A percentile compares a stretch with the other conserved stretches of the same genome.
Conservation (phyloP, 805 yeast species). For the Zygoascus flipseniorum region DNA sequence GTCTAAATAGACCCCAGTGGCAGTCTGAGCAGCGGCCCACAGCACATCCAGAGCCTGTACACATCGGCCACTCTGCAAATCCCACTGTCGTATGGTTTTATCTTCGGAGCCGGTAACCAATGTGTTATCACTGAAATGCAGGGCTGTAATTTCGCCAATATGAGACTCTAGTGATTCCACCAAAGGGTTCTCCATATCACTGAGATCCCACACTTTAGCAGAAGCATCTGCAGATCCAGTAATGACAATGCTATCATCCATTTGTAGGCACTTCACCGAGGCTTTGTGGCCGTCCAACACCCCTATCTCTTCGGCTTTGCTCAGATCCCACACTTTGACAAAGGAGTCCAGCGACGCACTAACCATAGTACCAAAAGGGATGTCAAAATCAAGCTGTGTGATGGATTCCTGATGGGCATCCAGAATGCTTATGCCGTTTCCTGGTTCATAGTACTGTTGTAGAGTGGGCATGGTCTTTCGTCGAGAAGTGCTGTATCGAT, state of each 20-base stretch:
- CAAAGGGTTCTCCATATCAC: slow-evolving; percentile 26
- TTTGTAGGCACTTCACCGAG: slow-evolving; percentile 49
- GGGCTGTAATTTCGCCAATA: slow-evolving; percentile 55
- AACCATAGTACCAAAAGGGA: slow-evolving; percentile 68
- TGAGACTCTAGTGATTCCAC: slow-evolving; percentile 53
- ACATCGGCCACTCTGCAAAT: slow-evolving; percentile 54
- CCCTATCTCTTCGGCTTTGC: slow-evolving; percentile 43
- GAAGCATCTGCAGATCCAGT: slow-evolving; percentile 60
- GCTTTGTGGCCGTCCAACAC: slow-evolving; percentile 53
- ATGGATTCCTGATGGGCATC: slow-evolving; percentile 47
- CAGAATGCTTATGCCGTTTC: slow-evolving; percentile 43
- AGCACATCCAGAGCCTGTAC: slow-evolving; percentile 61
- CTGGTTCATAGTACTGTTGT: slow-evolving; percentile 56
- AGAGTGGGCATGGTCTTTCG: slow-evolving; percentile 53
- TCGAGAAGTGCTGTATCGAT: slow-evolving; percentile 11
- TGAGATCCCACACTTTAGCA: slow-evolving; percentile 50
- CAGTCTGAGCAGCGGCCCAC: slow-evolving; percentile 41
- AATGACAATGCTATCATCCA: slow-evolving; percentile 41
- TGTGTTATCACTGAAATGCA: slow-evolving; percentile 45
- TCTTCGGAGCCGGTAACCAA: slow-evolving; percentile 65
- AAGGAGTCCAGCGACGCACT: slow-evolving; percentile 72
- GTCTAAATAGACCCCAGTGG: slow-evolving; percentile 5
- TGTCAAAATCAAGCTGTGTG: slow-evolving; percentile 56
- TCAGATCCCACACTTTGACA: slow-evolving; percentile 77
- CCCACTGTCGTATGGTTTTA: slow-evolving; percentile 71